phyloP scores from a whole-genome alignment of 2,329 filamentous ascomycete genomes.

The Colletotrichum sp. region DNA sequence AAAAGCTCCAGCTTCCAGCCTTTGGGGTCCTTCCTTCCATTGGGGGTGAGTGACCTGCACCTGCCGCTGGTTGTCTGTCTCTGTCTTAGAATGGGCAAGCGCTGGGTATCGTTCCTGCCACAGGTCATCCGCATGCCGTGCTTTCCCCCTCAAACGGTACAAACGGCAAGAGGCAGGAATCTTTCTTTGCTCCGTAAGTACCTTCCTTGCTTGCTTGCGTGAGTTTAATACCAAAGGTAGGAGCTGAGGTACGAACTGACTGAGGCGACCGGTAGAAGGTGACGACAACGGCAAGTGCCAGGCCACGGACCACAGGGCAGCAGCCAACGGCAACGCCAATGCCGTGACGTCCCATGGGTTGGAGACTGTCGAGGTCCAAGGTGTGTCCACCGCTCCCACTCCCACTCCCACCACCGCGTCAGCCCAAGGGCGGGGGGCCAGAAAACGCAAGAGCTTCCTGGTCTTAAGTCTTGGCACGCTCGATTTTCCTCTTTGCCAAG shows the following conservation, averaged over 20 bases:
- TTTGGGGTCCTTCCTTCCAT: background rate
- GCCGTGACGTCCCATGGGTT: background rate
- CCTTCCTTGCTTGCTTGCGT: background rate
- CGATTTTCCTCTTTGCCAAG: slow-evolving; percentile 21
- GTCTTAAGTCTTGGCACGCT: slow-evolving; percentile 18
- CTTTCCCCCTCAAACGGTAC: background rate
- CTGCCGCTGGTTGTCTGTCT: background rate
- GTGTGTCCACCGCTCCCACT: background rate
- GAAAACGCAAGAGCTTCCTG: slow-evolving; percentile 18
- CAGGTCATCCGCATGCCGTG: background rate
- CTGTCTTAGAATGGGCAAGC: background rate
- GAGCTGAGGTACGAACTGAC: background rate
- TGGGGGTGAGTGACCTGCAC: background rate
- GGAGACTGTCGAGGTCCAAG: background rate
- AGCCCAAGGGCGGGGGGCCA: slow-evolving; percentile 16
- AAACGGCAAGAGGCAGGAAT: background rate
- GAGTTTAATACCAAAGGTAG: background rate
- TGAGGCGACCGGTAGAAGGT: background rate
- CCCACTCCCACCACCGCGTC: slow-evolving; percentile 19
- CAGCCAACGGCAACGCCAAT: slow-evolving; percentile 2
- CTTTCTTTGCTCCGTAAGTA: background rate
- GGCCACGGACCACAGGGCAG: background rate
- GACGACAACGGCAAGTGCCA: background rate
- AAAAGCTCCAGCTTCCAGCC: background rate
- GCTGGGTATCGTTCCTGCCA: background rate